Evolutionary conservation across 768 basidiomycete species (phyloP).

Genomic region (Polyporus arcularius): DNA sequence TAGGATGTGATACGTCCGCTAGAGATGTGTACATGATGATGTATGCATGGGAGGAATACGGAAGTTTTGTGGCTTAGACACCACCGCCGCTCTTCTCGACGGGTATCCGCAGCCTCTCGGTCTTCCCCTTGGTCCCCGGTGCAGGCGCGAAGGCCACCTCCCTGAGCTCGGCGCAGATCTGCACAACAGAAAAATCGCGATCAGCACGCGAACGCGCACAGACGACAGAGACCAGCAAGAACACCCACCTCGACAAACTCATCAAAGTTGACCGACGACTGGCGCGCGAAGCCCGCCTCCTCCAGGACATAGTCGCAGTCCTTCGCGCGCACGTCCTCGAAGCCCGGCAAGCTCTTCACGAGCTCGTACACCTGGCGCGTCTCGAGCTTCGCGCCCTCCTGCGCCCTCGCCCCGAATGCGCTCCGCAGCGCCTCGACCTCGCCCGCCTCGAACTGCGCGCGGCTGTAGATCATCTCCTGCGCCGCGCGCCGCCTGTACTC

Average conservation of each 20-base stretch:
- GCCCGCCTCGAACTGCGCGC: slow-evolving; percentile 56
- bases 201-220: slow-evolving; percentile 1
- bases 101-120: slow-evolving; percentile 46
- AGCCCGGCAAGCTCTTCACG: slow-evolving; percentile 41
- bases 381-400: slow-evolving; percentile 37
- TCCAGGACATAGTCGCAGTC: slow-evolving; percentile 77
- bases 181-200: not conserved
- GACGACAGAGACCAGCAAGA: not conserved
- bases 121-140: slow-evolving; percentile 33
- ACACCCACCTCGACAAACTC: slow-evolving; percentile 82
- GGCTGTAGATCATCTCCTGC: slow-evolving; percentile 40
- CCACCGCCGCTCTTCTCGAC: slow-evolving; percentile 59
- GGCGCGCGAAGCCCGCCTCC: slow-evolving; percentile 67
- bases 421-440: slow-evolving; percentile 45
- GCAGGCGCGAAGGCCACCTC: slow-evolving; percentile 55
- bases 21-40: slow-evolving; percentile 1
- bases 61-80: slow-evolving; percentile 30
- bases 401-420: slow-evolving; percentile 37
- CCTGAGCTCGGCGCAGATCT: slow-evolving; percentile 77
- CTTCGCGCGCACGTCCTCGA: slow-evolving; percentile 58
- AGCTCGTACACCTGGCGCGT: slow-evolving; percentile 37
- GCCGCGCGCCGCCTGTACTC: slow-evolving; percentile 21
- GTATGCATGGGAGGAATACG: not conserved
- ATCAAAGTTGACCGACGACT: slow-evolving; percentile 68
- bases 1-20: not conserved